Evolutionary conservation across 208 protist species (phyloP).

Genomic region (Acanthamoeba lenticulata): DNA sequence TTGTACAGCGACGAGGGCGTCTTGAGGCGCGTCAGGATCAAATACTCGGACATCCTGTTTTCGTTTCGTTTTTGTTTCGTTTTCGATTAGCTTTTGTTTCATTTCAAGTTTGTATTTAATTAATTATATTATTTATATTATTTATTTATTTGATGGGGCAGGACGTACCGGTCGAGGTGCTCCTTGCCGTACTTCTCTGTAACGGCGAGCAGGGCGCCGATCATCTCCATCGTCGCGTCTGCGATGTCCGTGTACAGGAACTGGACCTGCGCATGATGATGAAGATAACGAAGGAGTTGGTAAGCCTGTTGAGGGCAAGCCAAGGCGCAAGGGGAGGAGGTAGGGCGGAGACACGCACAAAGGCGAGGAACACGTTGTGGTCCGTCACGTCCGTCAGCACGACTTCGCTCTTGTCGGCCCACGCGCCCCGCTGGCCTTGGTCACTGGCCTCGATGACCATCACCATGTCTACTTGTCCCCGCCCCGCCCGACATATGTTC

Average conservation of each 20-base stretch:
- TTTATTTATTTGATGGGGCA: no score
- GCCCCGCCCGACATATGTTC: no score
- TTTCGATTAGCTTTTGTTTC: background rate
- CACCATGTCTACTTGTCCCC: no score
- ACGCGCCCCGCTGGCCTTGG: background rate
- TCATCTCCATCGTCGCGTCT: conserved; percentile 65
- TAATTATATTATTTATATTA: no score
- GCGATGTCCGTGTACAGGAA: conserved; percentile 65
- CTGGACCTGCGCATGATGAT: background rate
- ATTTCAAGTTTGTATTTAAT: background rate
- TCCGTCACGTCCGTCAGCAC: background rate
- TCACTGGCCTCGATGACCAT: no score
- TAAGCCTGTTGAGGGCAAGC: background rate
- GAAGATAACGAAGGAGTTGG: background rate
- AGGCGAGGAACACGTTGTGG: conserved; percentile 32
- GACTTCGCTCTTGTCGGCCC: conserved; percentile 26
- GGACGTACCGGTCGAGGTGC: conserved; percentile 15
- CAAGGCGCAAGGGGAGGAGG: background rate
- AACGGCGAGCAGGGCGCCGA: conserved; percentile 24
- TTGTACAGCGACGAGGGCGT: conserved; percentile 59
- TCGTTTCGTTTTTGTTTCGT: no score
- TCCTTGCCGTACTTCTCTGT: conserved; percentile 36
- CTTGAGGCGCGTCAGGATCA: conserved; percentile 63
- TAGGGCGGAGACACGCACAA: background rate
- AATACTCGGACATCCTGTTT: conserved; percentile 59